A percentile compares a stretch with the other conserved stretches of the same genome.
Evolutionary conservation across 768 basidiomycete species (phyloP).

Genomic region (Amanita rubescens): DNA sequence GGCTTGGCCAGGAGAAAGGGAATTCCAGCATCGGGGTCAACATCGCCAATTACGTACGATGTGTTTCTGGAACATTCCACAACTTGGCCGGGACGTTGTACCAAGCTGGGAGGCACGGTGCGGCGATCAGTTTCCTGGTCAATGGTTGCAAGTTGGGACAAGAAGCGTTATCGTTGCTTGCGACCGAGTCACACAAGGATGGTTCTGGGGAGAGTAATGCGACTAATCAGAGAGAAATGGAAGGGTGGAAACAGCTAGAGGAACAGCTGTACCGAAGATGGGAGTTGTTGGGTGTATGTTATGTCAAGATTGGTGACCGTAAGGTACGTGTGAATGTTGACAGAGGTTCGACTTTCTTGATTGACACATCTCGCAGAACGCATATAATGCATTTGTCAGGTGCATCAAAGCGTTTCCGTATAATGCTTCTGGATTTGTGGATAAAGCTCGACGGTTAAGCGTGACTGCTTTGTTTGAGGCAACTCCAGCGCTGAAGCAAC

Average conservation of each 20-base stretch:
- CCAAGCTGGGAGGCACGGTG: constrained; percentile 51
- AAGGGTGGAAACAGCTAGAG: constrained; percentile 53
- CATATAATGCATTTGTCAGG: constrained; percentile 48
- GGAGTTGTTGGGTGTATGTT: constrained; percentile 78
- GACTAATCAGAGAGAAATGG: constrained; percentile 18
- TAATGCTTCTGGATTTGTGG: constrained; percentile 28
- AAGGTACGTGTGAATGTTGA: constrained; percentile 42
- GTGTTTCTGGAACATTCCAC: constrained; percentile 65
- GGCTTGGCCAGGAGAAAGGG: constrained; percentile 11
- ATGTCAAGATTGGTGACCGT: constrained; percentile 69
- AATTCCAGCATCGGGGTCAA: constrained; percentile 10
- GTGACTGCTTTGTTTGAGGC: constrained; percentile 31
- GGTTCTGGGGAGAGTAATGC: constrained; percentile 1
- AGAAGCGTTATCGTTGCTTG: constrained; percentile 23
- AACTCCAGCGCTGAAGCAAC: constrained; percentile 41
- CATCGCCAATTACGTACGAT: constrained; percentile 54
- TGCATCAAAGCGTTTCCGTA: constrained; percentile 52
- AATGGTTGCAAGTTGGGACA: constrained; percentile 51
- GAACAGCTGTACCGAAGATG: constrained; percentile 66
- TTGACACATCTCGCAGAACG: constrained; percentile 34
- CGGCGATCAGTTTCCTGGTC: constrained; percentile 60
- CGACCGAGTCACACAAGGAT: constrained; percentile 21
- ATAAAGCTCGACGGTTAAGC: constrained; percentile 22
- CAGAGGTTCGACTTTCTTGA: constrained; percentile 1
- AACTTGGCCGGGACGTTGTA: constrained; percentile 67